phyloP scores from a whole-genome alignment of 192 early-diverging fungal genomes.

The Piromyces finnis region DNA sequence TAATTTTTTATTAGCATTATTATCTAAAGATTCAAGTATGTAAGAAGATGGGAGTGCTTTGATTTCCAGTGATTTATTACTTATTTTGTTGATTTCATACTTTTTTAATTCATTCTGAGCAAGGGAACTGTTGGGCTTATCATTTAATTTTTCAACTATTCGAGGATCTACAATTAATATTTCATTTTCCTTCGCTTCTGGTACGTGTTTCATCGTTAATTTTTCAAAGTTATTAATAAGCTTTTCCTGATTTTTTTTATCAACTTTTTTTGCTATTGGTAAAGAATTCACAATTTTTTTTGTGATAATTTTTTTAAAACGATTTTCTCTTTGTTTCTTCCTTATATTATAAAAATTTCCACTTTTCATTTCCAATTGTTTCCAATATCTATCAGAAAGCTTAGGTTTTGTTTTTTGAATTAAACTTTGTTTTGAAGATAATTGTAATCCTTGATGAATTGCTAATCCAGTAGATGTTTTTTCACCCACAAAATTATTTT shows the following conservation, averaged over 20 bases:
- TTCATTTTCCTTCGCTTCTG: neutral
- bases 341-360: neutral
- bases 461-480: neutral
- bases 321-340: neutral
- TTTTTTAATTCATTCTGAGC: neutral
- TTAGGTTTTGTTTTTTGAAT: neutral
- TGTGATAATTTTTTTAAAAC: neutral
- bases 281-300: neutral
- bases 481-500: neutral
- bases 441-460: neutral
- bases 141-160: neutral
- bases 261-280: neutral
- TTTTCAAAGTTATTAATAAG: neutral
- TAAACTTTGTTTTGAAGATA: neutral
- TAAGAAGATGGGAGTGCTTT: neutral
- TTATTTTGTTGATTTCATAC: neutral
- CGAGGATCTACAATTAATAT: neutral
- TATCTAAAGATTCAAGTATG: neutral
- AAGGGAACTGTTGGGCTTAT: neutral
- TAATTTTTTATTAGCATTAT: no score
- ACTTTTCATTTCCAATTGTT: neutral
- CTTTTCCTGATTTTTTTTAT: neutral
- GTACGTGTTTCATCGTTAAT: neutral
- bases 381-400: neutral
- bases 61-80: neutral